phyloP scores from a whole-genome alignment of 1,284 basidiomycete genomes.

The Trichosporon ovoides region DNA sequence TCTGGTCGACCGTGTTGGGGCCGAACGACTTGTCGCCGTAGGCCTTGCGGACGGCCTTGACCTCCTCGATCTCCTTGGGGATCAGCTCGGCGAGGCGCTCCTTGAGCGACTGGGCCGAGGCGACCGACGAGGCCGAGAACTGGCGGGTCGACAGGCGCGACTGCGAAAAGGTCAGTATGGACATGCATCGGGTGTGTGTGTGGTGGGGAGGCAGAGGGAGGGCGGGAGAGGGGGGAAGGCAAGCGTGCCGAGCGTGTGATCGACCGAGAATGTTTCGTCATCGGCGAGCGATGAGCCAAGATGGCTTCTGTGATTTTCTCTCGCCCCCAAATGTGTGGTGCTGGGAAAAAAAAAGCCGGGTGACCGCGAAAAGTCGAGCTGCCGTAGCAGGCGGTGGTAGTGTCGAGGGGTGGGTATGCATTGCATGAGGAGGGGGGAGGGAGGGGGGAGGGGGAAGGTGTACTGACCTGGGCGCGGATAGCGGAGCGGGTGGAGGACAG shows the following conservation, averaged over 20 bases:
- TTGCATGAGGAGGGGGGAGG: neutral
- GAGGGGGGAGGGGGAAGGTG: neutral
- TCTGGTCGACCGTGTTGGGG: slow-evolving; percentile 82
- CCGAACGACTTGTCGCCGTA: slow-evolving; percentile 89
- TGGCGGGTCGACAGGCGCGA: slow-evolving; percentile 37
- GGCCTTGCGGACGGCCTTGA: slow-evolving; percentile 72
- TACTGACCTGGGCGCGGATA: slow-evolving; percentile 35
- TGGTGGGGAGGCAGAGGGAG: too few species aligned
- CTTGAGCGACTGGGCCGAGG: slow-evolving; percentile 70
- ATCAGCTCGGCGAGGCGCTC: slow-evolving; percentile 87
- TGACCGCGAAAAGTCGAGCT: neutral
- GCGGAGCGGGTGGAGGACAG: slow-evolving; percentile 24
- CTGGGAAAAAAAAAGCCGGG: neutral
- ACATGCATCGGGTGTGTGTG: neutral
- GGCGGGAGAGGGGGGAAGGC: neutral
- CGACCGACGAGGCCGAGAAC: slow-evolving; percentile 57
- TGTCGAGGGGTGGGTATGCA: neutral
- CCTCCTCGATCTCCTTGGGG: slow-evolving; percentile 79
- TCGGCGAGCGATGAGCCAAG: neutral
- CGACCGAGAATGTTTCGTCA: neutral
- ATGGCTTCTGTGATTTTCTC: too few species aligned
- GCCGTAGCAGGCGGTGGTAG: too few species aligned
- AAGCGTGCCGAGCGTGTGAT: neutral
- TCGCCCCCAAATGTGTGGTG: too few species aligned
- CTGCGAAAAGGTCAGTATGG: neutral